phyloP scores from a whole-genome alignment of 2,329 filamentous ascomycete genomes.

The Conoideocrella luteorostrata region DNA sequence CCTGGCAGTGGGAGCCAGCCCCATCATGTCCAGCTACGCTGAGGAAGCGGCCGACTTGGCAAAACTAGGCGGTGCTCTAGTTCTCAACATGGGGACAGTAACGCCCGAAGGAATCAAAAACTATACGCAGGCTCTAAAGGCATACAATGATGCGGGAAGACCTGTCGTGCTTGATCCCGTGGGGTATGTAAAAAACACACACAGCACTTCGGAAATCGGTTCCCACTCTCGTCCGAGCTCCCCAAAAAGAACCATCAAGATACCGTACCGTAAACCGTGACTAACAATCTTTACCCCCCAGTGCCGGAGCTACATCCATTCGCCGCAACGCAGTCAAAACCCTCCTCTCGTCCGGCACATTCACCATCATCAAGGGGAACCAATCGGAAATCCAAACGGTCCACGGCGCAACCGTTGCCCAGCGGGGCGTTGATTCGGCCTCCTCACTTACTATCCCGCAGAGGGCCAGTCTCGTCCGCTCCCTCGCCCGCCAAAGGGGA shows the following conservation, averaged over 20 bases:
- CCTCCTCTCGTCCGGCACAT: slow-evolving; percentile 67
- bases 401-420: slow-evolving; percentile 47
- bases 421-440: slow-evolving; percentile 79
- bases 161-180: slow-evolving; percentile 87
- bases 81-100: slow-evolving; percentile 93
- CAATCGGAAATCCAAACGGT: slow-evolving; percentile 79
- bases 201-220: no score
- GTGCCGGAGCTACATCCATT: slow-evolving; percentile 71
- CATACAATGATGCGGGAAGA: slow-evolving; percentile 71
- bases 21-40: slow-evolving; percentile 89
- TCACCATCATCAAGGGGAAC: slow-evolving; percentile 90
- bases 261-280: background rate
- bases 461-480: slow-evolving; percentile 56
- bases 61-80: slow-evolving; percentile 66
- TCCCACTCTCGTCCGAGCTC: background rate
- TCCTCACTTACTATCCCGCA: slow-evolving; percentile 47
- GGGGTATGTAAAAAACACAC: slow-evolving; percentile 43
- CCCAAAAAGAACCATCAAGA: background rate
- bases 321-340: slow-evolving; percentile 64
- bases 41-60: slow-evolving; percentile 79
- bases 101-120: slow-evolving; percentile 67
- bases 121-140: slow-evolving; percentile 66
- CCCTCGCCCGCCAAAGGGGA: slow-evolving; percentile 62
- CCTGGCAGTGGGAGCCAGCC: slow-evolving; percentile 75
- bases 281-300: slow-evolving; percentile 17